Evolutionary conservation across 1,284 basidiomycete species (phyloP).

Genomic region (Ustilago bromivora): DNA sequence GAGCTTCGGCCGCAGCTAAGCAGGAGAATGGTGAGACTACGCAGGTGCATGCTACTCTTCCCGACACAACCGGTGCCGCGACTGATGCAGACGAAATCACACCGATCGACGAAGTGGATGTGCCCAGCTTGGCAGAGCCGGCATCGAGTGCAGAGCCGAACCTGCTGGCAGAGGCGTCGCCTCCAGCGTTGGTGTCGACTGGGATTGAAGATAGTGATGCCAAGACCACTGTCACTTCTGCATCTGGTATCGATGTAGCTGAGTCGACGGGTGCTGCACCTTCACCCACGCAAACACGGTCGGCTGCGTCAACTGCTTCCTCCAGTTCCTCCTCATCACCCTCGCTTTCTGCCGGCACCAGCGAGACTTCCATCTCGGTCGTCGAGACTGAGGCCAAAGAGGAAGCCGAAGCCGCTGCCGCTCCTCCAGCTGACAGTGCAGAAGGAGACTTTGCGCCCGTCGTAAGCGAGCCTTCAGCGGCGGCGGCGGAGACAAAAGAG

Average conservation of each 20-base stretch:
- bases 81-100: conserved; percentile 34
- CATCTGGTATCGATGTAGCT: conserved; percentile 34
- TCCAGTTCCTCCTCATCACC: conserved; percentile 1
- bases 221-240: conserved; percentile 44
- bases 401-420: not conserved
- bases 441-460: conserved; percentile 27
- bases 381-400: not conserved
- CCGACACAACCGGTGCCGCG: not conserved
- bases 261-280: conserved; percentile 5
- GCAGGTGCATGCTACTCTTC: conserved; percentile 14
- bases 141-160: conserved; percentile 21
- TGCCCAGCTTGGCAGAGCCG: conserved; percentile 8
- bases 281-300: not conserved
- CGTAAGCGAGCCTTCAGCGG: not conserved
- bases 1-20: conserved; percentile 16
- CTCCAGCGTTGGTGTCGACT: conserved; percentile 47
- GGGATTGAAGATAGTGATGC: conserved; percentile 40
- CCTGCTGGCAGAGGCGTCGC: conserved; percentile 44
- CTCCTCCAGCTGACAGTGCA: conserved; percentile 20
- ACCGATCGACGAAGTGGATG: conserved; percentile 24
- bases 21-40: not conserved
- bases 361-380: conserved; percentile 4
- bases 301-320: conserved; percentile 8
- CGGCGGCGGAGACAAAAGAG: not conserved
- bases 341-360: conserved; percentile 8